Percentiles rank a stretch among this genome's conserved stretches.
Evolutionary conservation across 306 rosid species (phyloP).

Genomic region (Casuarina glauca): DNA sequence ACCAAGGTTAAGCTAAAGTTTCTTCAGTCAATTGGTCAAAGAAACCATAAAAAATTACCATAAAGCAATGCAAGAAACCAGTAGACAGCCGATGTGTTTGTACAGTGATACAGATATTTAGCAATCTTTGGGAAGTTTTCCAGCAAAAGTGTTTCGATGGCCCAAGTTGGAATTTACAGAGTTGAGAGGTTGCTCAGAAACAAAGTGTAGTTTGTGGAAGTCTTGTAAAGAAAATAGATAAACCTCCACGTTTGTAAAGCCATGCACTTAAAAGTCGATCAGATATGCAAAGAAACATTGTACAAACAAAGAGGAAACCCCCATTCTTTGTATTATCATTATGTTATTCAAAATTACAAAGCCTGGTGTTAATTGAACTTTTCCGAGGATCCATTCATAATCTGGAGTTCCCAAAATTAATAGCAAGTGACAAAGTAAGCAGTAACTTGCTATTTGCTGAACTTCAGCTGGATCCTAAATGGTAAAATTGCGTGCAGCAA

Average conservation of each 20-base stretch:
- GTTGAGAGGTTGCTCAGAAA: too few species aligned
- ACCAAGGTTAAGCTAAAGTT: too few species aligned
- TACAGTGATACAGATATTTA: too few species aligned
- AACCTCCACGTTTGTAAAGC: not conserved
- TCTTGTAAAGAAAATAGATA: too few species aligned
- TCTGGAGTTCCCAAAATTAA: conserved; percentile 40
- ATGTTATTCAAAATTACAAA: conserved; percentile 45
- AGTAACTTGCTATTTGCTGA: conserved; percentile 28
- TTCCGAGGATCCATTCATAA: conserved; percentile 38
- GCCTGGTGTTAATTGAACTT: conserved; percentile 17
- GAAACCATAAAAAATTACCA: too few species aligned
- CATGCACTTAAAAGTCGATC: not conserved
- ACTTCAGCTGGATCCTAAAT: conserved; percentile 17
- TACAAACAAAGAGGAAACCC: conserved; percentile 10
- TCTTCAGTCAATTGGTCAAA: too few species aligned
- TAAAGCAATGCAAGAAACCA: too few species aligned
- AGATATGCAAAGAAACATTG: not conserved
- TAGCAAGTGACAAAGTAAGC: conserved; percentile 27
- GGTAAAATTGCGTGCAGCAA: not conserved
- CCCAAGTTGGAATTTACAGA: too few species aligned
- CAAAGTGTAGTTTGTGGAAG: too few species aligned
- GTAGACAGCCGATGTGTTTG: too few species aligned
- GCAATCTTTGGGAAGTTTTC: too few species aligned
- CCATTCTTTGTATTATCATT: conserved; percentile 27
- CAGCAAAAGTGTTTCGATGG: too few species aligned